Evolutionary conservation across 768 basidiomycete species (phyloP).

Genomic region (Rhizopogon vinicolor): DNA sequence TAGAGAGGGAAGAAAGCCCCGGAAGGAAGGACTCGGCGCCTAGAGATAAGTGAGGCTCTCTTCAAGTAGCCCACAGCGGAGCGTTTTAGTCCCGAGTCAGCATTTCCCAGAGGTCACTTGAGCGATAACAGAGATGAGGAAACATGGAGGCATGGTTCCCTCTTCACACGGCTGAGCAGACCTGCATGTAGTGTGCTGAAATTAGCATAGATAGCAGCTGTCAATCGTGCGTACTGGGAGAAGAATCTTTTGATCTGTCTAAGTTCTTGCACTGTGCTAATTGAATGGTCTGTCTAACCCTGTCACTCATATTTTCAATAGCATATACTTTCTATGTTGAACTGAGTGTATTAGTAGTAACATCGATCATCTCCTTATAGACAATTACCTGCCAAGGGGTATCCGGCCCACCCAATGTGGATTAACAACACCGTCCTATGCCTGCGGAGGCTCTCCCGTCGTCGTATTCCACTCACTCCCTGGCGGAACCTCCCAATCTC

Average conservation of each 20-base stretch:
- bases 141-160: neutral
- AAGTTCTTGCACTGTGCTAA: neutral
- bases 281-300: too few relatives aligned
- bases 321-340: neutral
- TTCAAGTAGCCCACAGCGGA: neutral
- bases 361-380: neutral
- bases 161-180: constrained; percentile 1
- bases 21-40: neutral
- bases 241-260: neutral
- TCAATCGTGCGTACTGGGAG: neutral
- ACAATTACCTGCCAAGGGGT: neutral
- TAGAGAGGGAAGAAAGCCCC: neutral
- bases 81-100: too few relatives aligned
- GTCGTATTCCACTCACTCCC: constrained; percentile 55
- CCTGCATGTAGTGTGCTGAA: neutral
- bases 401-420: neutral
- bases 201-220: neutral
- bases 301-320: too few relatives aligned
- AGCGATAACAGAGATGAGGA: constrained; percentile 3
- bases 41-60: neutral
- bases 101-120: neutral
- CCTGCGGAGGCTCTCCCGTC: neutral
- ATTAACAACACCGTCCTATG: neutral
- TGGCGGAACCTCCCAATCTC: constrained; percentile 67
- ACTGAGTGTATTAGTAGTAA: neutral